phyloP scores from a whole-genome alignment of 2,329 filamentous ascomycete species.

The Aphanocladium album region DNA sequence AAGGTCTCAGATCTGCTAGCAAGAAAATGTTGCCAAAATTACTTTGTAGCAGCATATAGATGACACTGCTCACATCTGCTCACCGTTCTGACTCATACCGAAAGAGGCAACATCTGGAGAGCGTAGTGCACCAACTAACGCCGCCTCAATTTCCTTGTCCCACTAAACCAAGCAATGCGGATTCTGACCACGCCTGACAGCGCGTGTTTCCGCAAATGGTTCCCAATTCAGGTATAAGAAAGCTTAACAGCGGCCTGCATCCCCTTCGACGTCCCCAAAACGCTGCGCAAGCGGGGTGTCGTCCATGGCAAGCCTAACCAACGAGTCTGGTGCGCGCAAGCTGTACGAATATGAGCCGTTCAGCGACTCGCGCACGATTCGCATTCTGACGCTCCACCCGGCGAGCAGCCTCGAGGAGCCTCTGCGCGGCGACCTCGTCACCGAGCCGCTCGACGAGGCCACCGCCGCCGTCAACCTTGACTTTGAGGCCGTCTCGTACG shows the following conservation, averaged over 20 bases:
- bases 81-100: neutral
- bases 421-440: neutral
- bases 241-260: neutral
- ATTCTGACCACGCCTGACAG: neutral
- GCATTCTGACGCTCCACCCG: slow-evolving; percentile 5
- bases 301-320: neutral
- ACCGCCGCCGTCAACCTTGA: neutral
- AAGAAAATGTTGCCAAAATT: no score
- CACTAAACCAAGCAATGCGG: neutral
- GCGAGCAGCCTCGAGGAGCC: neutral
- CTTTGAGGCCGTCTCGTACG: slow-evolving; percentile 9
- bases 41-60: no score
- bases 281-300: neutral
- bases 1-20: no score
- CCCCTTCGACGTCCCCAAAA: neutral
- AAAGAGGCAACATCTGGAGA: neutral
- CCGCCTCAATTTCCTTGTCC: neutral
- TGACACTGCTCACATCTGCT: no score
- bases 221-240: neutral
- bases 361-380: neutral
- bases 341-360: slow-evolving; percentile 5
- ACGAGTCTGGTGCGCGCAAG: neutral
- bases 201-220: neutral
- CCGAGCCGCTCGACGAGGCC: neutral
- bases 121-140: neutral